A percentile compares a stretch with the other conserved stretches of the same genome.
phyloP scores from a whole-genome alignment of 106 monocot species.

The Dioscorea zingiberensis region DNA sequence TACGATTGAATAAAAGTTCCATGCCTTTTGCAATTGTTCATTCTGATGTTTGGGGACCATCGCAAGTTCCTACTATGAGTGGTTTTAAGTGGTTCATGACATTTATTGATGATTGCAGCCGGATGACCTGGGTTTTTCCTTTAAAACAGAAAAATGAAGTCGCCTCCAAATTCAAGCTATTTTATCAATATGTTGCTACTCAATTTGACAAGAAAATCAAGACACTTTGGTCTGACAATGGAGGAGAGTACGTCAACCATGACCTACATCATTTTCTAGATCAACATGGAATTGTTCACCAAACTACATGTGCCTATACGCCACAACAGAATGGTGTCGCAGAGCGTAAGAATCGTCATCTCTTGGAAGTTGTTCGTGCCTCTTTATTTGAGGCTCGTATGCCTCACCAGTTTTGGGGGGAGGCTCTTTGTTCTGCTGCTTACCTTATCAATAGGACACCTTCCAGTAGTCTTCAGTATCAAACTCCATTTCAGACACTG shows the following conservation, averaged over 20 bases:
- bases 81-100: not conserved
- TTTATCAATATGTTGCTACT: not conserved
- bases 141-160: constrained; percentile 8
- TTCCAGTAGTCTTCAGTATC: not conserved
- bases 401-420: not conserved
- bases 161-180: not conserved
- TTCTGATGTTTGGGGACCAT: not conserved
- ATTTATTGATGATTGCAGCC: not conserved
- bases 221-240: constrained; percentile 1
- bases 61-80: not conserved
- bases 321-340: constrained; percentile 14
- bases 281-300: constrained; percentile 2
- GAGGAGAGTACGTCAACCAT: constrained; percentile 3
- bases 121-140: constrained; percentile 1
- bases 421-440: not conserved
- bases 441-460: constrained; percentile 17
- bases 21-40: not conserved
- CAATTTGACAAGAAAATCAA: not conserved
- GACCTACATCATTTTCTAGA: not conserved
- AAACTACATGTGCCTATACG: constrained; percentile 1
- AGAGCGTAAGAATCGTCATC: constrained; percentile 13
- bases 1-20: not conserved
- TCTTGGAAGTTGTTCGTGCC: constrained; percentile 9
- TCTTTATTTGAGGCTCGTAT: constrained; percentile 2
- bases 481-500: not conserved